Conservation (phyloP, 2,329 filamentous ascomycete species). For the Cercospora sojina region DNA sequence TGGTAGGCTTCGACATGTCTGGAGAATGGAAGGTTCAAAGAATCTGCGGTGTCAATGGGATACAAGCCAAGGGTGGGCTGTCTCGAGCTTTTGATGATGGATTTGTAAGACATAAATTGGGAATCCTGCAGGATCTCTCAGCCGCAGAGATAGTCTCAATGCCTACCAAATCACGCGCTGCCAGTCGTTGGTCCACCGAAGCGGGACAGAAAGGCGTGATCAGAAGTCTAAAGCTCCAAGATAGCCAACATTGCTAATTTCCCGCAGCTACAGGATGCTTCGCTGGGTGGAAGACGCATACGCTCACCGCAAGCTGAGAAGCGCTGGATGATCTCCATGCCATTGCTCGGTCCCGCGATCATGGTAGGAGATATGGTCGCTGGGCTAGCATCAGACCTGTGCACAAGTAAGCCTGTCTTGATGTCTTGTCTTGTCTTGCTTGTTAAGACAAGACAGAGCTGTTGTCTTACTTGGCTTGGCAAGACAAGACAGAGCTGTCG, state of each 20-base stretch:
- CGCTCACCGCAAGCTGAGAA: background rate
- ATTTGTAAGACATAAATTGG: background rate
- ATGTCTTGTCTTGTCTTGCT: too few relatives aligned
- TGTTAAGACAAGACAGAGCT: too few relatives aligned
- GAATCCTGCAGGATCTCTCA: background rate
- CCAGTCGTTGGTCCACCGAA: too few relatives aligned
- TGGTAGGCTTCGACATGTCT: background rate
- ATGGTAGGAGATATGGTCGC: too few relatives aligned
- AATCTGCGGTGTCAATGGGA: background rate
- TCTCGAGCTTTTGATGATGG: background rate
- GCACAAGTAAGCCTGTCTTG: too few relatives aligned
- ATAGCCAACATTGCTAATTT: background rate
- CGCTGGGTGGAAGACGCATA: background rate
- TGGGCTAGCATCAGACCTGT: too few relatives aligned
- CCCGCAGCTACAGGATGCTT: background rate
- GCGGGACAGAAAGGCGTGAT: background rate
- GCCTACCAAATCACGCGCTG: too few relatives aligned
- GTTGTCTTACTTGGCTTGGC: too few relatives aligned
- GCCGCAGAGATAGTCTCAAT: background rate
- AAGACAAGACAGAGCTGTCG: too few relatives aligned
- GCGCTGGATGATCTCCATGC: background rate
- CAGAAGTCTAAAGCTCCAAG: background rate
- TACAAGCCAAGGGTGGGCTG: background rate
- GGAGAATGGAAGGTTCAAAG: background rate
- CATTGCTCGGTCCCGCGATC: too few relatives aligned